Base-by-base conservation (phyloP, 306 rosid species). In the Quercus bicolor region DNA sequence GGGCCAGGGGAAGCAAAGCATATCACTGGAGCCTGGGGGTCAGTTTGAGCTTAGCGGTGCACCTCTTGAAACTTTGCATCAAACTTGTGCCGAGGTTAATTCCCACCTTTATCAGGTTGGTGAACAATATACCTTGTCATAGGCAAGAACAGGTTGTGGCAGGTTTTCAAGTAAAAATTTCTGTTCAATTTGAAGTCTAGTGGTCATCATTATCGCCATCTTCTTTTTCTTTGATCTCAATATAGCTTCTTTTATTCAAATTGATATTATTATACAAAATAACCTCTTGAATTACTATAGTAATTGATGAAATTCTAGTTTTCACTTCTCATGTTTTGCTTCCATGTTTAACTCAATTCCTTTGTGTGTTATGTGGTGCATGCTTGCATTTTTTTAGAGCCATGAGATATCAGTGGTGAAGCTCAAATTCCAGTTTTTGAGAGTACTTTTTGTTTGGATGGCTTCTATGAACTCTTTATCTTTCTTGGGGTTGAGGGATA, bases 31-130 rank as follows among this genome's bases (percentile, higher is more conserved):
- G 88, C 99, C 98, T 59, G 99, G 99, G 13, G 99, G 98, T 85
- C 98, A 96, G 83, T 93, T 96, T 91, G 99, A 96, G 88, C 97
- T 96, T 68, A 96, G 99, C 80, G 98, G 99, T 31, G 99, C 99
- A 54, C 99, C 99, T 74, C 88, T 96, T 82, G 98, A 93, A 85
- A 96, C 98, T 24, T 87, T 96, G 89, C 99, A 96, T 88, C 99
- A 93, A 80, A 96, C 99, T 74, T 96, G 98, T 81, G 98, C 99
- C 26, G 98, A 96, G 90, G 96, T 96, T 81, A 90, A 96, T 80
- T 91, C 97, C 1, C 99, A 93, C 87, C 98, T 96, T 78, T 90
- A 90, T 88, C 99, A 96, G 92, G 99, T 93, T 56, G 72, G 80
- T 81, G n/a, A 68, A 43, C 9, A 29, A 60, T 57, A 61, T 29